Conservation (phyloP, 495 filamentous ascomycete species). For the Mytilinidion resinicola region DNA sequence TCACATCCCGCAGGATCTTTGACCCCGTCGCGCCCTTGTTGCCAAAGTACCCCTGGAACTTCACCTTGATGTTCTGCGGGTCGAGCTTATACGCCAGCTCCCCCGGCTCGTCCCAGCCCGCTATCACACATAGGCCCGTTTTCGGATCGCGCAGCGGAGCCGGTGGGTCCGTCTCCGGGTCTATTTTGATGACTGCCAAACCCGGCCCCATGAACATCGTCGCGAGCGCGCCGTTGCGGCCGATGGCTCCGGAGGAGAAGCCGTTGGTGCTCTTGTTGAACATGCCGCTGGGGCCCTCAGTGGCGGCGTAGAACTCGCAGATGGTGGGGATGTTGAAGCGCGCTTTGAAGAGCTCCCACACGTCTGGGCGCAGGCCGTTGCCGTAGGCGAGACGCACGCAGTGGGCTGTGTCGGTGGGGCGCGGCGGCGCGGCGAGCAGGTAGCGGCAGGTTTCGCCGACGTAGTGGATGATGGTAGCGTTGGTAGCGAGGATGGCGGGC, state of each 20-base stretch:
- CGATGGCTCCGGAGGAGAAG: slow-evolving; percentile 74
- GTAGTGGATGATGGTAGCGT: slow-evolving; percentile 85
- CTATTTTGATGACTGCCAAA: slow-evolving; percentile 62
- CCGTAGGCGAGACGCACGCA: slow-evolving; percentile 76
- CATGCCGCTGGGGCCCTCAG: slow-evolving; percentile 65
- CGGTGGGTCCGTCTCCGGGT: slow-evolving; percentile 57
- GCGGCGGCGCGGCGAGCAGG: slow-evolving; percentile 66
- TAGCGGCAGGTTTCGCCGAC: slow-evolving; percentile 95
- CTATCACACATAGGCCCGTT: slow-evolving; percentile 64
- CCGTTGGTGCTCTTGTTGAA: slow-evolving; percentile 75
- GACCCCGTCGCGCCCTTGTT: slow-evolving; percentile 66
- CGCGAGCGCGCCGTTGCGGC: slow-evolving; percentile 62
- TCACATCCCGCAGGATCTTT: slow-evolving; percentile 75
- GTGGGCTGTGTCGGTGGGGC: slow-evolving; percentile 68
- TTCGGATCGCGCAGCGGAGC: slow-evolving; percentile 61
- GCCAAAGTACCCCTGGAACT: slow-evolving; percentile 83
- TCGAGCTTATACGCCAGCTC: slow-evolving; percentile 76
- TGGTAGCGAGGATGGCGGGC: slow-evolving; percentile 63
- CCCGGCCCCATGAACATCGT: slow-evolving; percentile 45
- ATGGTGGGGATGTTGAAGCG: slow-evolving; percentile 79
- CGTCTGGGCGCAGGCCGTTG: slow-evolving; percentile 86
- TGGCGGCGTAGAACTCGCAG: slow-evolving; percentile 85
- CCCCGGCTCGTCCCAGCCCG: slow-evolving; percentile 59
- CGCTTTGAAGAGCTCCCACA: slow-evolving; percentile 82
- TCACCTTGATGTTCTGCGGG: slow-evolving; percentile 51